A percentile compares a stretch with the other conserved stretches of the same genome.
phyloP scores from a whole-genome alignment of 2,329 filamentous ascomycete genomes.

The Penicillium hesseltinei region DNA sequence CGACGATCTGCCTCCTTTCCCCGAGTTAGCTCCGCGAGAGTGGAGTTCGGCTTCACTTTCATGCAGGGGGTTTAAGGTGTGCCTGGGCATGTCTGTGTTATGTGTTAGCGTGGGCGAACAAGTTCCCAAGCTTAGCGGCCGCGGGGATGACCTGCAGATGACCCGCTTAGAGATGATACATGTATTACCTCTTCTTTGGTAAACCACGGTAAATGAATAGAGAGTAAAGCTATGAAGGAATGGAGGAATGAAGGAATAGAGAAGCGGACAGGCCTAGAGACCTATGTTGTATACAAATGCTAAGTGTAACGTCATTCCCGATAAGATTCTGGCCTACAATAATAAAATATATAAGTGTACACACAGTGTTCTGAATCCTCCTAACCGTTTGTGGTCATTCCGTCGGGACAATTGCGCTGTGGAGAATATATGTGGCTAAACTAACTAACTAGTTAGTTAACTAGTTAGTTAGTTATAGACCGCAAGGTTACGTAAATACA shows the following conservation, averaged over 20 bases:
- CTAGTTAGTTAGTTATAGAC: too few species aligned
- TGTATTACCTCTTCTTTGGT: background rate
- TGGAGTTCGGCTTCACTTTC: background rate
- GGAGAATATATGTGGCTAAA: background rate
- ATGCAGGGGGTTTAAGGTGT: background rate
- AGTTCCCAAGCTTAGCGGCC: background rate
- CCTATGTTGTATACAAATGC: slow-evolving; percentile 5
- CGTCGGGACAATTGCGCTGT: slow-evolving; percentile 8
- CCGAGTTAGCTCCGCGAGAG: background rate
- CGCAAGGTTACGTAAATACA: background rate
- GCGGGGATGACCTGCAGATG: background rate
- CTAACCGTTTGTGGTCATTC: slow-evolving; percentile 2
- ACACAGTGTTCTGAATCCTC: background rate
- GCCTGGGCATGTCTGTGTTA: background rate
- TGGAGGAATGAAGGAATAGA: background rate
- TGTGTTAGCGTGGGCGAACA: background rate
- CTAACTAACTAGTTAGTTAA: too few species aligned
- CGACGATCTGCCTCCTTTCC: background rate
- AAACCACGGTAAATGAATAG: background rate
- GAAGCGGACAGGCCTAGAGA: background rate
- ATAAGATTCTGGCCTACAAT: background rate
- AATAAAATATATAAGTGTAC: background rate
- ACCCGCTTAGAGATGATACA: too few species aligned
- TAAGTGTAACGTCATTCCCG: slow-evolving; percentile 13
- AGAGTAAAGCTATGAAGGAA: background rate